Base-by-base conservation (phyloP, 2,329 filamentous ascomycete genomes). In the Hypoxylon sp. region DNA sequence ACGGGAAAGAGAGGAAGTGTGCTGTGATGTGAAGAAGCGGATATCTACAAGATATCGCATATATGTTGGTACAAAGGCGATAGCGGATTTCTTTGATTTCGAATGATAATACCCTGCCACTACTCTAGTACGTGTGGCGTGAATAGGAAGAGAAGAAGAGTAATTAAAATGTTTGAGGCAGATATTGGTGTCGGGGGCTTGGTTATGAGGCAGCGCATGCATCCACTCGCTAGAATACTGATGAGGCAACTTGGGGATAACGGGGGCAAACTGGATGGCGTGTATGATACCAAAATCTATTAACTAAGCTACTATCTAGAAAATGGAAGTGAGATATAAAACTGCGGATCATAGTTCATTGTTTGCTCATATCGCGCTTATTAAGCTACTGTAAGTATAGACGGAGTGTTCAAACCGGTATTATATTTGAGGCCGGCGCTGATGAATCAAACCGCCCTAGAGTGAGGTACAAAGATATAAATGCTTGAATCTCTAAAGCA, bases 21-120 rank as follows among this genome's bases (percentile, higher is more conserved):
- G 68, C 79, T 21, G 77, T 88, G 52, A 89, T 88, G 86, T 88
- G 76, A 81, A 32, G 23, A 49, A 38, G n/a, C 32, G 32, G 13
- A 43, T 14, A 10, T 21, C 11, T 14, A 51, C n/a, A 43, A 30
- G 36, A 28, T 28, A n/a, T 56, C 50, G 34, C 19, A 23, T 32
- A 50, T 17, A 23, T 45, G 25, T 30, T 30, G 34, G 32, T 30
- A 34, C 32, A n/a, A 34, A 30, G 3, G n/a, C 5, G 28, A 32
- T 21, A 21, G 28, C 21, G n/a, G 5, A 21, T 49, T 46, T 52
- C 25, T 51, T 32, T 25, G 21, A 30, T 17, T 48, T 46, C 21
- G 32, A 25, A 49, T 23, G 53, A 41, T 48, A 32, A 59, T 55
- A 55, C 55, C 55, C 55, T 55, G 28, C 28, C 30, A 32, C 30